A percentile compares a stretch with the other conserved stretches of the same genome.
phyloP scores from a whole-genome alignment of 129 eudicot species.

The Helichrysum umbraculigerum region DNA sequence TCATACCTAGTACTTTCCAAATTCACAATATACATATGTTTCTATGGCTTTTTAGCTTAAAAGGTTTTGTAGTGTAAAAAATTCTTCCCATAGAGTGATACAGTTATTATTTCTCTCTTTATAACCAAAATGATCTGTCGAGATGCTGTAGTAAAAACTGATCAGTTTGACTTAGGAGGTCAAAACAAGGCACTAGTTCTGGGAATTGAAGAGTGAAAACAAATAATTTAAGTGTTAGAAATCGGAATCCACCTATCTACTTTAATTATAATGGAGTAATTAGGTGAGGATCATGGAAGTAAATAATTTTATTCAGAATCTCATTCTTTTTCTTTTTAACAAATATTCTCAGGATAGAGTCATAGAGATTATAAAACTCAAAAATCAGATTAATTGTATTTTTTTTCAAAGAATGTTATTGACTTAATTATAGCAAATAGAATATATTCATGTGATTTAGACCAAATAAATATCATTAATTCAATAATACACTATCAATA shows the following conservation, averaged over 20 bases:
- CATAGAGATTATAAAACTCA: conserved; percentile 9
- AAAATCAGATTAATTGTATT: conserved; percentile 21
- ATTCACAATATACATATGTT: neutral
- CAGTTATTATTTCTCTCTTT: neutral
- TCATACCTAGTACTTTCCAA: neutral
- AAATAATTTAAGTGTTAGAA: neutral
- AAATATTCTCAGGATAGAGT: conserved; percentile 18
- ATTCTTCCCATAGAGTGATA: neutral
- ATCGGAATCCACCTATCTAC: neutral
- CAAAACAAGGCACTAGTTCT: neutral
- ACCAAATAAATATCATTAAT: conserved; percentile 17
- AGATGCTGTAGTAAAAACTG: neutral
- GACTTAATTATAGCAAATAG: conserved; percentile 24
- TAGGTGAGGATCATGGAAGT: neutral
- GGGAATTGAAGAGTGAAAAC: too few relatives aligned
- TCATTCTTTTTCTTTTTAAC: neutral
- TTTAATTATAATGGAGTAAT: neutral
- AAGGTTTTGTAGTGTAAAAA: neutral
- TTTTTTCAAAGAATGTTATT: conserved; percentile 7
- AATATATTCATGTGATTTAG: conserved; percentile 37
- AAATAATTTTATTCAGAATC: neutral
- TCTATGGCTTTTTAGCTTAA: neutral
- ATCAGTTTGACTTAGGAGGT: neutral
- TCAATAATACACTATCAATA: conserved; percentile 1
- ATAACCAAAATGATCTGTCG: neutral